A percentile compares a stretch with the other conserved stretches of the same genome.
These are phyloP conservation scores for Leccinum fibrillosum DNA, from an alignment of 768 basidiomycete species.

Conservation along the genomic window DNA sequence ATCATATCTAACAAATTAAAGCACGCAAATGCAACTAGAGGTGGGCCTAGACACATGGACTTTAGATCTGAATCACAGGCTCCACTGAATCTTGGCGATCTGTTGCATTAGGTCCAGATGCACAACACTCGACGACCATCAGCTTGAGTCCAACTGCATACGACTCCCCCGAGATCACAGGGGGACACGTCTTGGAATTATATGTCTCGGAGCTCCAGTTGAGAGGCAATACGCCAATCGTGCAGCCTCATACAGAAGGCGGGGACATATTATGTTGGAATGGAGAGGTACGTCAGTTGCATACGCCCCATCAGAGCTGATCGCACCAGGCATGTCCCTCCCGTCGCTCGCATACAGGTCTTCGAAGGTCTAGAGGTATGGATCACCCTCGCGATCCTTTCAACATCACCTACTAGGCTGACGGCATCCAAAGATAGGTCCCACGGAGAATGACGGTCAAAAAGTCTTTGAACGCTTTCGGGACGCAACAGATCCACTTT, in stretches of 20 bases:
- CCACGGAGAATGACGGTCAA: conserved; percentile 70
- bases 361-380: conserved; percentile 79
- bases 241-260: conserved; percentile 64
- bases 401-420: not conserved
- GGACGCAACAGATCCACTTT: conserved; percentile 25
- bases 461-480: conserved; percentile 41
- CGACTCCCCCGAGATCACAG: not conserved
- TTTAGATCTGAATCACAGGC: not conserved
- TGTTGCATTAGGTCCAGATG: conserved; percentile 58
- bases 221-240: conserved; percentile 52
- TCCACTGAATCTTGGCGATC: not conserved
- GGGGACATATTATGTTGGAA: conserved; percentile 80
- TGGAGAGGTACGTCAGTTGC: conserved; percentile 59
- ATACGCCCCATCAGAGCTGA: not conserved
- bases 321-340: not conserved
- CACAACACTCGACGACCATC: conserved; percentile 37
- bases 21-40: conserved; percentile 54
- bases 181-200: conserved; percentile 41
- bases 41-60: conserved; percentile 30
- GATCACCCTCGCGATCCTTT: not conserved
- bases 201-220: conserved; percentile 76
- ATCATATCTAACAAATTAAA: conserved; percentile 36
- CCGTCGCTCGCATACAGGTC: conserved; percentile 37
- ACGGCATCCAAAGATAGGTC: conserved; percentile 42
- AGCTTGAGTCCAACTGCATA: conserved; percentile 9